Base-by-base conservation (phyloP, 2,329 filamentous ascomycete species). In the Exophiala viscosa region DNA sequence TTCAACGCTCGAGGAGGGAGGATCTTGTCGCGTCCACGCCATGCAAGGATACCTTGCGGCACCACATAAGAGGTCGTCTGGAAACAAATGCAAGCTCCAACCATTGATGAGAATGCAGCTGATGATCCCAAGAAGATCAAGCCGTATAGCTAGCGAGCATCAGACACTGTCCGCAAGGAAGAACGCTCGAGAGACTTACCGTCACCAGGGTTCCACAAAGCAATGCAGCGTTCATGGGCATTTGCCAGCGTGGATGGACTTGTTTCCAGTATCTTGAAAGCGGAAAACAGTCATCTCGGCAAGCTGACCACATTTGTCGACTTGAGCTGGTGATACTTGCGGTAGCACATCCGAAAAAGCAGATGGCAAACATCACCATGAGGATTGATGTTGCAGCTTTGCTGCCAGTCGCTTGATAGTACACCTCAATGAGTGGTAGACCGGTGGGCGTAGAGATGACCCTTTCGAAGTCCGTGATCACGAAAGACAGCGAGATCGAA, bases 51-150 rank as follows among this genome's bases (percentile, higher is more conserved):
- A 13, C 64, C 65, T 41, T 78, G 76, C 1, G 73, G 73, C 8
- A 79, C 62, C n/a, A 73, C 65, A 48, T 74, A 75, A 18, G 73
- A 69, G 2, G 66, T 69, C 38, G 73, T 59, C 5, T 74, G 55
- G 5, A 70, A 69, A 5, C 66, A 67, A 18, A 73, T 67, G 2
- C 67, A 68, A 3, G 75, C 65, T 2, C 72, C 72, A 14, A 73
- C 63, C 35, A 75, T 70, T 47, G 71, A 70, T 50, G 70, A 67
- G 39, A 76, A 66, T 7, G 73, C 73, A 5, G 68, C 64, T 20
- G 66, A 62, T 14, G 74, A 77, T 32, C 74, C 76, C 47, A 80
- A 72, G 60, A 78, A 78, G 66, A 80, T 77, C 18, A 79, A 65
- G 0, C 73, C 70, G 35, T 68, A 68, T 0, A 67, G 1, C 55